Evolutionary conservation across 352 stramenopile species (phyloP).

Genomic region (Thraustochytrium striatum): DNA sequence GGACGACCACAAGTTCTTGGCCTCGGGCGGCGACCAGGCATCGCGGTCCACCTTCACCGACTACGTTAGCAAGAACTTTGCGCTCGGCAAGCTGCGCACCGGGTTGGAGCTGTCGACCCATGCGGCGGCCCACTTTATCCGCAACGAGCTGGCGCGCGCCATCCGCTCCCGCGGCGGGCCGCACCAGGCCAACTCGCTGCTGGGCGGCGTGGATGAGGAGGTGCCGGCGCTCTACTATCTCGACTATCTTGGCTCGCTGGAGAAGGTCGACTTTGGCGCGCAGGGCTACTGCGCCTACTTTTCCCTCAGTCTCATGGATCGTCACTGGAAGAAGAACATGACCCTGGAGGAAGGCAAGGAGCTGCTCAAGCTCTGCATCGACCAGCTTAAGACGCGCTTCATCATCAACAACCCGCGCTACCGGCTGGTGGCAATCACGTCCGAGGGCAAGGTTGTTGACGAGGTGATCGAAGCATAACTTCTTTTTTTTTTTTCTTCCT

Average conservation of each 20-base stretch:
- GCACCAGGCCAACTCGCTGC: constrained; percentile 47
- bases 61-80: constrained; percentile 50
- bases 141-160: constrained; percentile 46
- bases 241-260: constrained; percentile 52
- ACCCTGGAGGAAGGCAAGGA: constrained; percentile 51
- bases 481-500: too few species aligned
- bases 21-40: constrained; percentile 38
- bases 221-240: constrained; percentile 47
- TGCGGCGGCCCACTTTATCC: constrained; percentile 51
- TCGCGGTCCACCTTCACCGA: constrained; percentile 45
- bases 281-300: constrained; percentile 53
- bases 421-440: constrained; percentile 26
- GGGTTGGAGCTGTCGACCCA: constrained; percentile 42
- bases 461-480: constrained; percentile 38
- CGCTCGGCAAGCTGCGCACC: constrained; percentile 46
- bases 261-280: constrained; percentile 49
- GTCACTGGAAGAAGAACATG: constrained; percentile 53
- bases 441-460: background rate
- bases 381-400: constrained; percentile 50
- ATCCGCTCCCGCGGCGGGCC: constrained; percentile 41
- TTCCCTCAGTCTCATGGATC: constrained; percentile 45
- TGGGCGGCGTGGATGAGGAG: constrained; percentile 49
- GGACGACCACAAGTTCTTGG: constrained; percentile 49
- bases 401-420: constrained; percentile 52
- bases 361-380: constrained; percentile 51